Evolutionary conservation across 179 eudicot genomes (phyloP).

Genomic region (Vitellaria paradoxa): DNA sequence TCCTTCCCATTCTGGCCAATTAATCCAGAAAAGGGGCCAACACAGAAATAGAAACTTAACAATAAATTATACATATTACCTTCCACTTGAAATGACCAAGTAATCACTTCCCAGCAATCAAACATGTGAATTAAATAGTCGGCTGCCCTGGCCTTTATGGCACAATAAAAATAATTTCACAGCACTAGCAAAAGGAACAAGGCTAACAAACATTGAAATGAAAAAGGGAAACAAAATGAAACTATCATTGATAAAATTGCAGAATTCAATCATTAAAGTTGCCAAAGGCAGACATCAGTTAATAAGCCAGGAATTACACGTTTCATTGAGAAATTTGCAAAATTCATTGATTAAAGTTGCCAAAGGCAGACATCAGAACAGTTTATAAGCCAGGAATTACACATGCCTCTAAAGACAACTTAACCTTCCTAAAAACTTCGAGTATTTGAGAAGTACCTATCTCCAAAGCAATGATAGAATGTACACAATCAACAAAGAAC

Average conservation of each 20-base stretch:
- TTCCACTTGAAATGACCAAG: neutral
- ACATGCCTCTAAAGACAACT: slow-evolving; percentile 13
- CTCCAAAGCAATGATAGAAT: slow-evolving; percentile 20
- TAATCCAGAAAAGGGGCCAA: neutral
- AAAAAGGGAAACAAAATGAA: neutral
- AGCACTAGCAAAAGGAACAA: neutral
- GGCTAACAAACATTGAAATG: neutral
- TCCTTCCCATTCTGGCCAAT: neutral
- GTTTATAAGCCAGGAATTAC: slow-evolving; percentile 16
- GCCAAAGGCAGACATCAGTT: slow-evolving; percentile 18
- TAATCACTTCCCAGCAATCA: neutral
- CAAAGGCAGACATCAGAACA: slow-evolving; percentile 13
- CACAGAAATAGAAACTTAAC: neutral
- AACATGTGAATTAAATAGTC: neutral
- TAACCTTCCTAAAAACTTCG: slow-evolving; percentile 22
- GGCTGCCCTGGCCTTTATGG: neutral
- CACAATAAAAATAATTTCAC: neutral
- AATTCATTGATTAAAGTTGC: slow-evolving; percentile 21
- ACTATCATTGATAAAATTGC: slow-evolving; percentile 13
- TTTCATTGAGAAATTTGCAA: slow-evolving; percentile 12
- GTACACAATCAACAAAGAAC: slow-evolving; percentile 28
- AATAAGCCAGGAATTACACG: slow-evolving; percentile 2
- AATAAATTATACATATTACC: neutral
- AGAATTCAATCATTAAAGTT: slow-evolving; percentile 19
- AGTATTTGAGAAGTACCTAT: slow-evolving; percentile 22